phyloP scores from a whole-genome alignment of 768 basidiomycete species.

The Mycena belliarum region DNA sequence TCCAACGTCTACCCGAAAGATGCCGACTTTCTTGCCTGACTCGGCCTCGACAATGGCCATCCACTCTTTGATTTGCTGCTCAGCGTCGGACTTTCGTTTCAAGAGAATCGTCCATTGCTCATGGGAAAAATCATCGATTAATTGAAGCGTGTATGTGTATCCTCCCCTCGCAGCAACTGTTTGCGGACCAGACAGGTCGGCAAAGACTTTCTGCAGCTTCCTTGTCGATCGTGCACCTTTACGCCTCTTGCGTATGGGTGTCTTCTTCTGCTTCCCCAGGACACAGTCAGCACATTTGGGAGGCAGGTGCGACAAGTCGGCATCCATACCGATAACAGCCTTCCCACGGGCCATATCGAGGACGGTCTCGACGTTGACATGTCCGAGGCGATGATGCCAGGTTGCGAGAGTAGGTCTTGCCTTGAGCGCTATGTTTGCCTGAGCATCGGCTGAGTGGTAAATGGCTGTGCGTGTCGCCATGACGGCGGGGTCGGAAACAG shows the following conservation, averaged over 20 bases:
- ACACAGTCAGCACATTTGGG: conserved; percentile 3
- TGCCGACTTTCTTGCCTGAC: neutral
- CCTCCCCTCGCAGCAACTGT: neutral
- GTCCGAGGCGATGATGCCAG: neutral
- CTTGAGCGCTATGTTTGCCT: neutral
- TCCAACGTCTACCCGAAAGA: neutral
- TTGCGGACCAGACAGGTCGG: neutral
- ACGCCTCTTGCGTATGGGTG: neutral
- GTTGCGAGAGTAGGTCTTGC: neutral
- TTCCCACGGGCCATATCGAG: neutral
- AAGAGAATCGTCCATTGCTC: neutral
- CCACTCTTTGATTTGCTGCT: neutral
- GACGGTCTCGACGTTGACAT: neutral
- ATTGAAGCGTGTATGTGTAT: neutral
- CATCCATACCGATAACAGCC: neutral
- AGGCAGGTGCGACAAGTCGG: neutral
- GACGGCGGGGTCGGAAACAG: neutral
- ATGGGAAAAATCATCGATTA: neutral
- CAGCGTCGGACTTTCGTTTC: neutral
- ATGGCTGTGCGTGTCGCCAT: neutral
- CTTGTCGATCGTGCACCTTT: neutral
- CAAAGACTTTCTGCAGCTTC: conserved; percentile 1
- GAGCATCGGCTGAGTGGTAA: neutral
- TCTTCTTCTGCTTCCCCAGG: conserved; percentile 3
- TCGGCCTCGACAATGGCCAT: neutral